These are phyloP conservation scores for Aphanomyces astaci DNA, from an alignment of 352 stramenopile genomes.

Conservation along the genomic window DNA sequence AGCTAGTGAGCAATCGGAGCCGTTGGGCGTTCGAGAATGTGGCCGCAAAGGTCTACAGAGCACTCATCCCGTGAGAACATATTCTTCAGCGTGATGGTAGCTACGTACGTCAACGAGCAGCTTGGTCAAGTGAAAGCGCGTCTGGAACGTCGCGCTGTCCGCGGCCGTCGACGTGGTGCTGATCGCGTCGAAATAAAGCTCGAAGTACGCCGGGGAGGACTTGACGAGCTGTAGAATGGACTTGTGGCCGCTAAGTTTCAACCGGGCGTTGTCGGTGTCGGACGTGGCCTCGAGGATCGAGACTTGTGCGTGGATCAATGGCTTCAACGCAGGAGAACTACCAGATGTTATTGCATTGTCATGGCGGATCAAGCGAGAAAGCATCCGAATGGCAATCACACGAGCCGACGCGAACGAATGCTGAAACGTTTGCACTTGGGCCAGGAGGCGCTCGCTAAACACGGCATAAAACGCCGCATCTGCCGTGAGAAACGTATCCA, in stretches of 20 bases:
- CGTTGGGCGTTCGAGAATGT: not conserved
- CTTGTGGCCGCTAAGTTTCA: not conserved
- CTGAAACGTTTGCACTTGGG: not conserved
- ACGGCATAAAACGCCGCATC: conserved; percentile 1
- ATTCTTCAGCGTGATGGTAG: not conserved
- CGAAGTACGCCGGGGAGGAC: not conserved
- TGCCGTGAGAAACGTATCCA: conserved; percentile 4
- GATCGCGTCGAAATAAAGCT: not conserved
- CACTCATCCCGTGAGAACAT: not conserved
- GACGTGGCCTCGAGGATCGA: not conserved
- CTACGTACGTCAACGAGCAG: conserved; percentile 3
- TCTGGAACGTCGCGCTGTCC: not conserved
- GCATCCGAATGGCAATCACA: not conserved
- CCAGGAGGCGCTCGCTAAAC: conserved; percentile 9
- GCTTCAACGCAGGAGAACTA: too few relatives aligned
- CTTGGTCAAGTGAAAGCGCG: not conserved
- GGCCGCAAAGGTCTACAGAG: not conserved
- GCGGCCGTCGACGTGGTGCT: not conserved
- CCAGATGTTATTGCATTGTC: not conserved
- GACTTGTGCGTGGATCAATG: not conserved
- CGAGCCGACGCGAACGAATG: conserved; percentile 9
- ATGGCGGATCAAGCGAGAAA: not conserved
- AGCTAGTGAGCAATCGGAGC: conserved; percentile 27
- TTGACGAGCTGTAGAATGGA: conserved; percentile 5
- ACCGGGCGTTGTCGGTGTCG: not conserved